Percentiles rank a stretch among this genome's conserved stretches.
Conservation (phyloP, 305 asterid species). For the Solanum chacoense region DNA sequence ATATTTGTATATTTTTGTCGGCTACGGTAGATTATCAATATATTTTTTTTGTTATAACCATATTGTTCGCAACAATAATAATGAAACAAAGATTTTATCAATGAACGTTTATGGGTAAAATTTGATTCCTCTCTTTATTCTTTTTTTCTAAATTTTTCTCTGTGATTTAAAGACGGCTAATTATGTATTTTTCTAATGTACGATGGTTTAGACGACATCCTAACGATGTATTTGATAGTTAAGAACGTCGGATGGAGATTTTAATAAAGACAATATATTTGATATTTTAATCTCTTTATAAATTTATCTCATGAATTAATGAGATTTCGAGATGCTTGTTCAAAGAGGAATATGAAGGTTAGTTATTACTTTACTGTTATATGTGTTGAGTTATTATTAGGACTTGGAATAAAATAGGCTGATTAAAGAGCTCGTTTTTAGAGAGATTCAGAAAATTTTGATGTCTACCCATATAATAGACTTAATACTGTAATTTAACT, state of each 20-base stretch:
- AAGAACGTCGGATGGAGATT: neutral
- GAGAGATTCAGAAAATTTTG: neutral
- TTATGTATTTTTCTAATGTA: too few relatives aligned
- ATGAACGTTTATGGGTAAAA: too few relatives aligned
- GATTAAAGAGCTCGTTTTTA: neutral
- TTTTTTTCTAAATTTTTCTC: too few relatives aligned
- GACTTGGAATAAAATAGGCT: neutral
- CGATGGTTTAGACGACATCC: neutral
- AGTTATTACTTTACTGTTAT: neutral
- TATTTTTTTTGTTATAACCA: too few relatives aligned
- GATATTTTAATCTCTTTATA: too few relatives aligned
- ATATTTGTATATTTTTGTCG: neutral
- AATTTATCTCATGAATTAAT: neutral
- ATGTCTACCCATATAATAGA: neutral
- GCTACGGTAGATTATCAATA: neutral
- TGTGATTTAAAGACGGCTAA: neutral
- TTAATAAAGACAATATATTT: neutral
- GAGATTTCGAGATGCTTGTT: too few relatives aligned
- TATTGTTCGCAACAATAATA: neutral
- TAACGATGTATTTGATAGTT: neutral
- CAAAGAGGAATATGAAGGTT: neutral
- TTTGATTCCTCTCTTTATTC: too few relatives aligned
- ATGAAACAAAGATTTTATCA: too few relatives aligned
- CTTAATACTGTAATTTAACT: neutral
- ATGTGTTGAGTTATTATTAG: neutral